Conservation (phyloP, 768 basidiomycete genomes). For the Boletus edulis region DNA sequence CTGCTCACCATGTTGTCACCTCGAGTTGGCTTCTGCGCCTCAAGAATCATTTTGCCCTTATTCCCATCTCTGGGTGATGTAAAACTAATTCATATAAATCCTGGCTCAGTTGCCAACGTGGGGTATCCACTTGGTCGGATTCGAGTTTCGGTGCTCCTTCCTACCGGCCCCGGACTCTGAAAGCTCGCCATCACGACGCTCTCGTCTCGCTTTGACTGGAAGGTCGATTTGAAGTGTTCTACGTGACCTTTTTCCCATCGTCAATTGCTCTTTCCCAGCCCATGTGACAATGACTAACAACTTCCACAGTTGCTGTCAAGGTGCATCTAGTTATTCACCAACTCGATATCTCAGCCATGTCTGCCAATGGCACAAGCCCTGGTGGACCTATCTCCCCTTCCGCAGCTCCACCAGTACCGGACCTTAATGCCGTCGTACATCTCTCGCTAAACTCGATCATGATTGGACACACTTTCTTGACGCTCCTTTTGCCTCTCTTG, state of each 20-base stretch:
- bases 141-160: background rate
- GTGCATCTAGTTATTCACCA: background rate
- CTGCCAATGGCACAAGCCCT: constrained; percentile 9
- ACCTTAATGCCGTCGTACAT: constrained; percentile 10
- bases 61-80: background rate
- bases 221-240: background rate
- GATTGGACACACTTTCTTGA: constrained; percentile 30
- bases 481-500: constrained; percentile 31
- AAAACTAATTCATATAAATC: constrained; percentile 1
- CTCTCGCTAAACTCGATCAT: constrained; percentile 25
- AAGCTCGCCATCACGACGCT: background rate
- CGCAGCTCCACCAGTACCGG: background rate
- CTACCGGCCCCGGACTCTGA: background rate
- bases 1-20: background rate
- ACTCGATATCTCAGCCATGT: constrained; percentile 7
- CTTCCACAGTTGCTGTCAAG: background rate
- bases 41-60: background rate
- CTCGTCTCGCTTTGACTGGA: background rate
- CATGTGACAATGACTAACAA: background rate
- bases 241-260: background rate
- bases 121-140: background rate
- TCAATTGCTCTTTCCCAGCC: background rate
- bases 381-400: constrained; percentile 1
- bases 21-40: background rate
- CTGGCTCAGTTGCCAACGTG: background rate